phyloP scores from a whole-genome alignment of 2,329 filamentous ascomycete genomes.

The Cladophialophora carrionii region DNA sequence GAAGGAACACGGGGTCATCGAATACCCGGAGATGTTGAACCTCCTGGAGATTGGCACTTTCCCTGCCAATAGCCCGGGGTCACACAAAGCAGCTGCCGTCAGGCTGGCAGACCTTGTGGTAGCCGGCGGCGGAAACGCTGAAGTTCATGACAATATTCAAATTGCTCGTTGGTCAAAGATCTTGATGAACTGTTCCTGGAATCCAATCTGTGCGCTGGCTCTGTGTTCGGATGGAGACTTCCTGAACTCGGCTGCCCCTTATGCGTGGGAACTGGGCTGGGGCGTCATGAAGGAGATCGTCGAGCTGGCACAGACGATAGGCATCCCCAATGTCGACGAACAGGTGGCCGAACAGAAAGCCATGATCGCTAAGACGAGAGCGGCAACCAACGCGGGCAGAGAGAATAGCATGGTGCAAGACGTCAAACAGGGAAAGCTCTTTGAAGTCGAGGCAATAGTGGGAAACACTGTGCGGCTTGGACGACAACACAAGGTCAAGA shows the following conservation, averaged over 20 bases:
- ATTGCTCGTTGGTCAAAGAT: constrained; percentile 47
- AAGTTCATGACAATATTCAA: constrained; percentile 46
- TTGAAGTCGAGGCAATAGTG: constrained; percentile 61
- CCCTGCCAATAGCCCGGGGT: constrained; percentile 43
- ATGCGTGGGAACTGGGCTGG: constrained; percentile 45
- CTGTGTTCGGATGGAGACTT: constrained; percentile 57
- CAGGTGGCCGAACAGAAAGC: constrained; percentile 54
- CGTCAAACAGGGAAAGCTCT: constrained; percentile 53
- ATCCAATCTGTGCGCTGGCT: constrained; percentile 58
- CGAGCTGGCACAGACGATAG: constrained; percentile 51
- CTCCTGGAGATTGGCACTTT: constrained; percentile 56
- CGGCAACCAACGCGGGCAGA: constrained; percentile 45
- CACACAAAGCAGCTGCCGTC: constrained; percentile 42
- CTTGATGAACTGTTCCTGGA: constrained; percentile 56
- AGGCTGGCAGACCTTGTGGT: constrained; percentile 51
- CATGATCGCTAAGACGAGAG: constrained; percentile 43
- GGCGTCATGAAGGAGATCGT: constrained; percentile 55
- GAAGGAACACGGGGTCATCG: constrained; percentile 53
- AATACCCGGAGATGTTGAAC: constrained; percentile 52
- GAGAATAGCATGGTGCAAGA: constrained; percentile 59
- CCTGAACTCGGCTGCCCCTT: constrained; percentile 47
- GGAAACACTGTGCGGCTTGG: constrained; percentile 60
- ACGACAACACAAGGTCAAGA: constrained; percentile 50
- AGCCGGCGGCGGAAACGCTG: constrained; percentile 52
- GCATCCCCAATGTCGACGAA: constrained; percentile 49